These are phyloP conservation scores for Colletotrichum theobromicola DNA, from an alignment of 2,329 filamentous ascomycete genomes.

Conservation along the genomic window DNA sequence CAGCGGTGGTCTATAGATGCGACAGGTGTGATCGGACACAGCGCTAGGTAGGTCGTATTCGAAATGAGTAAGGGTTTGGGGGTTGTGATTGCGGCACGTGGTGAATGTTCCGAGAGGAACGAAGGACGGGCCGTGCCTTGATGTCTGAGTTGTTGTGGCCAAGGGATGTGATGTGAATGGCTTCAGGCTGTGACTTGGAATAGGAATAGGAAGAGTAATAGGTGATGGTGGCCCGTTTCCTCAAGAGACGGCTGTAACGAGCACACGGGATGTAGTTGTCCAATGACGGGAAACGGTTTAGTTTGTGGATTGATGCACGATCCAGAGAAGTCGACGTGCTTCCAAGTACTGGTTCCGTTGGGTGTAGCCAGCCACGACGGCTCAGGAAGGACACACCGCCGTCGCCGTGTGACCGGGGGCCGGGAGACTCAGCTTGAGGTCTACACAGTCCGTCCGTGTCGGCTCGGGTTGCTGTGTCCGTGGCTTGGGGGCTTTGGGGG, in stretches of 20 bases:
- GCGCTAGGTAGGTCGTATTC: not conserved
- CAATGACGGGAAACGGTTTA: not conserved
- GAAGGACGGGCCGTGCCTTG: constrained; percentile 6
- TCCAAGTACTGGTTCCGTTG: not conserved
- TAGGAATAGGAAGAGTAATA: not conserved
- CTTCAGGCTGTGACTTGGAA: not conserved
- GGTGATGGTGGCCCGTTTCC: not conserved
- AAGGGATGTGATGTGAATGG: not conserved
- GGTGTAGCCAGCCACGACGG: constrained; percentile 3
- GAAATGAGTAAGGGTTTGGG: not conserved
- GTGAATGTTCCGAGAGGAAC: constrained; percentile 3
- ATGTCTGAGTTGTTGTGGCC: not conserved
- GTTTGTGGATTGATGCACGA: not conserved
- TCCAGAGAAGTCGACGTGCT: not conserved
- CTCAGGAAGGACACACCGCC: not conserved
- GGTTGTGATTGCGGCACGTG: not conserved
- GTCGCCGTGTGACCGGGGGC: constrained; percentile 1
- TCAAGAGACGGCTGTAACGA: not conserved
- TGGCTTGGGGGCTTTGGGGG: not conserved
- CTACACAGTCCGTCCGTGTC: not conserved
- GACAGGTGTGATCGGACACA: not conserved
- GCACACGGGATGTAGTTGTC: constrained; percentile 12
- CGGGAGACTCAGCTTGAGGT: not conserved
- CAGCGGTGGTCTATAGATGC: not conserved
- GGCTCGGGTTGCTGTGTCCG: not conserved